Evolutionary conservation across 1,284 basidiomycete species (phyloP), one percentile per base, ranked within the genome.

Genomic region (Rhodotorula sp.): DNA sequence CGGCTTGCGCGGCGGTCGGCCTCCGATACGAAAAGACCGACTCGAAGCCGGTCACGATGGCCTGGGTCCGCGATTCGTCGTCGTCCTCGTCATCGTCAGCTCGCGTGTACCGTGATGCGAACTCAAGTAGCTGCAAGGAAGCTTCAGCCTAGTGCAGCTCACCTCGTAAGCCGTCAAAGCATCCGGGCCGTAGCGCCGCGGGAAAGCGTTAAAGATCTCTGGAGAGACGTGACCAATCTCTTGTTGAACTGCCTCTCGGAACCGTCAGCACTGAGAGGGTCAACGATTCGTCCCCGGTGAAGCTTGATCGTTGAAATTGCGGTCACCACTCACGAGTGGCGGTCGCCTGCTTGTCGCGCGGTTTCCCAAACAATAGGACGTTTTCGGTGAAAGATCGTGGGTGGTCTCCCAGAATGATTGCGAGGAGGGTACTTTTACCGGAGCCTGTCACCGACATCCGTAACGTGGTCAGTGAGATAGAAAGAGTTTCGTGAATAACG

Each of bases 391-490:
- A 98, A 0, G 94, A 95, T 73, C 92, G 91, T 0, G 95, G 95
- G 80, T 98, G 95, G 77, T 95, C 93, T 33, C 95, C 95, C 0
- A 93, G 91, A 51, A 99, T 83, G 46, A 98, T 81, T 6, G 95
- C 89, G n/a, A 97, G 84, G 1, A 98, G 86, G 0, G 95, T 98
- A 0, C 95, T 95, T 82, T 99, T 99, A 3, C 95, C 95, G 0
- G 91, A 93, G 59, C 93, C 90, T 92, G 46, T 42, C 22, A 22
- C 30, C 26, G n/a, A 51, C 45, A 10, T 46, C 60, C 12, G 54
- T 45, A 3, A 42, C 37, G 53, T n/a, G 44, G 20, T 62, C 59
- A 57, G 48, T 42, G 22, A 6, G 18, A 33, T 17, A 26, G 4
- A 14, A 26, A 15, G 29, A 26, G 33, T 42, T 33, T 33, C 10